A percentile compares a stretch with the other conserved stretches of the same genome.
These are phyloP conservation scores for Backusella mclennaniae DNA, from an alignment of 192 early-diverging fungal genomes.

Conservation along the genomic window DNA sequence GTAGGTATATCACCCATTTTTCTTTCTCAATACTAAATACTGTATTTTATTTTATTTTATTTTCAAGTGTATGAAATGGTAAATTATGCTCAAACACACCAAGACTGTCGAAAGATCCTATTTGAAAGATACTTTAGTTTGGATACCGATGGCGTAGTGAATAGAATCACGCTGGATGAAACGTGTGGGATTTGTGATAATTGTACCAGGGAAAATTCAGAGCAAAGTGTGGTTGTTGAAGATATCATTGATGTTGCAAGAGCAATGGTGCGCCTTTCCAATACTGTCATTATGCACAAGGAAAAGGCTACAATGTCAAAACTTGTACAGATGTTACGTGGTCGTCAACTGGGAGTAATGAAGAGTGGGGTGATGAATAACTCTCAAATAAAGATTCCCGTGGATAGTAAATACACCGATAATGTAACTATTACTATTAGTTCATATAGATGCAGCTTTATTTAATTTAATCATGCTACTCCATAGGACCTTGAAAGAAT, in stretches of 20 bases:
- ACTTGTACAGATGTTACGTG: slow-evolving; percentile 45
- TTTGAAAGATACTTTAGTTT: slow-evolving; percentile 58
- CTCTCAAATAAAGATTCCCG: neutral
- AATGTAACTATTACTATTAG: neutral
- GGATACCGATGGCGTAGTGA: slow-evolving; percentile 24
- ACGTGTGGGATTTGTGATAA: slow-evolving; percentile 46
- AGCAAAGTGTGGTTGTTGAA: slow-evolving; percentile 34
- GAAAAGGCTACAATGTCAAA: slow-evolving; percentile 52
- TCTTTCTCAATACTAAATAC: neutral
- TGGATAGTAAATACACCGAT: slow-evolving; percentile 4
- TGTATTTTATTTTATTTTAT: neutral
- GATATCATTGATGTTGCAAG: slow-evolving; percentile 46
- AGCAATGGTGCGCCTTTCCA: slow-evolving; percentile 29
- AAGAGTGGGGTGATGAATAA: slow-evolving; percentile 5
- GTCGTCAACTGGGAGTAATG: slow-evolving; percentile 30
- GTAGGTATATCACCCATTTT: slow-evolving; percentile 18
- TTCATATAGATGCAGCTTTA: neutral
- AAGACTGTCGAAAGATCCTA: slow-evolving; percentile 57
- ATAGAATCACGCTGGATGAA: slow-evolving; percentile 23
- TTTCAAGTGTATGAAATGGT: slow-evolving; percentile 55
- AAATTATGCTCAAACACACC: slow-evolving; percentile 61
- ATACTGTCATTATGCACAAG: slow-evolving; percentile 28
- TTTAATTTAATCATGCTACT: slow-evolving; percentile 15
- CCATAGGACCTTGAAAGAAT: slow-evolving; percentile 53
- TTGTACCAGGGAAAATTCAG: slow-evolving; percentile 42